phyloP scores from a whole-genome alignment of 2,329 filamentous ascomycete genomes.

The Aschersonia sp. region DNA sequence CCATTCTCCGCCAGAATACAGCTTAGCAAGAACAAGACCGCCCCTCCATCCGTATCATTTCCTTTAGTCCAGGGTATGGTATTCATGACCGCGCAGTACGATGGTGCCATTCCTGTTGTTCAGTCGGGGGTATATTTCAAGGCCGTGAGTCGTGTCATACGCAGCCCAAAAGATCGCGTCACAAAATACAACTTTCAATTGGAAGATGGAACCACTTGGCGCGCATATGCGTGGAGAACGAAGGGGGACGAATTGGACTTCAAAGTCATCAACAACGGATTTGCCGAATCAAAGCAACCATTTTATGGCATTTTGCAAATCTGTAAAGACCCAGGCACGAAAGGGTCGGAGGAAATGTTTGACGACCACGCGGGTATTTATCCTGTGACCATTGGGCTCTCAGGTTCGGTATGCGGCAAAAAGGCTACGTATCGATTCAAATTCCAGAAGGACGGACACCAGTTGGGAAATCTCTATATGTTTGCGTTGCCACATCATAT shows the following conservation, averaged over 20 bases:
- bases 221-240: conserved; percentile 58
- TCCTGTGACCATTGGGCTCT: conserved; percentile 46
- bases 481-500: conserved; percentile 81
- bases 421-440: conserved; percentile 58
- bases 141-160: conserved; percentile 42
- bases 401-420: conserved; percentile 43
- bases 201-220: conserved; percentile 61
- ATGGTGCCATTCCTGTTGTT: conserved; percentile 53
- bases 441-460: conserved; percentile 57
- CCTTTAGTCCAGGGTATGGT: conserved; percentile 83
- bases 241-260: conserved; percentile 50
- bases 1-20: conserved; percentile 53
- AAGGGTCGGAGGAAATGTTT: conserved; percentile 47
- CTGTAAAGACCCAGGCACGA: conserved; percentile 53
- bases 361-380: conserved; percentile 68
- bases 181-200: conserved; percentile 64
- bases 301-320: conserved; percentile 76
- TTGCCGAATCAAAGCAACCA: conserved; percentile 46
- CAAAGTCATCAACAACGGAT: conserved; percentile 47
- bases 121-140: conserved; percentile 63
- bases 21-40: conserved; percentile 38
- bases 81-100: conserved; percentile 68
- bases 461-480: conserved; percentile 53
- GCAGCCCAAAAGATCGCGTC: conserved; percentile 45
- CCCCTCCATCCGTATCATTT: conserved; percentile 52